These are phyloP conservation scores for Cinchona pubescens DNA, from an alignment of 257 asterid genomes.

Conservation along the genomic window DNA sequence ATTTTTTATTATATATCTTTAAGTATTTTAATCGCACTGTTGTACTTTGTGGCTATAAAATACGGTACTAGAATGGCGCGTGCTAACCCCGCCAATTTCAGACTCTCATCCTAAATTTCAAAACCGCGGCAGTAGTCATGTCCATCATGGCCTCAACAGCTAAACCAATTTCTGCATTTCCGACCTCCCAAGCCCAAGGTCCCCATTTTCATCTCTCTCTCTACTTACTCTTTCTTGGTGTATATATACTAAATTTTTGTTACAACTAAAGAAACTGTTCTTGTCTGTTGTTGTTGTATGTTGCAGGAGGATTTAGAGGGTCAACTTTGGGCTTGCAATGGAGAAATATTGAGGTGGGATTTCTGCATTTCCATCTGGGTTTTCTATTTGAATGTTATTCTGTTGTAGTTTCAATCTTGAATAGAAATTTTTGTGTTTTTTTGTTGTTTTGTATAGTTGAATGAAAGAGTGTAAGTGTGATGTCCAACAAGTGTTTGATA, in stretches of 20 bases:
- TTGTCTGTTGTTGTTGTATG: background rate
- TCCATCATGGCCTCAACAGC: conserved; percentile 40
- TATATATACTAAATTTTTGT: too few species aligned
- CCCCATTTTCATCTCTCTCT: background rate
- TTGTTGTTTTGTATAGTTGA: background rate
- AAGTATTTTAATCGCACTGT: too few species aligned
- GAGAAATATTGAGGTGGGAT: conserved; percentile 52
- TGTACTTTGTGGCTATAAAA: too few species aligned
- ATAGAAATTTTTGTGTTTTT: background rate
- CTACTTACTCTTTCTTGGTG: background rate
- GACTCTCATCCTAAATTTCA: background rate
- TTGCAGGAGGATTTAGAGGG: conserved; percentile 33
- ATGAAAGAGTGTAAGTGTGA: background rate
- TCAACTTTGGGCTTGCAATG: conserved; percentile 40
- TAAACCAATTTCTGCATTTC: conserved; percentile 34
- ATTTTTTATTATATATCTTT: too few species aligned
- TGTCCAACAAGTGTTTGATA: too few species aligned
- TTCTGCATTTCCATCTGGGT: conserved; percentile 3
- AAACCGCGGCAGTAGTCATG: background rate
- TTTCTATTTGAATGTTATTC: background rate
- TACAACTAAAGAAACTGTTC: background rate
- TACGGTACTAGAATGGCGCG: background rate
- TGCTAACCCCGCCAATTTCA: background rate
- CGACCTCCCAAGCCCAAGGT: conserved; percentile 45
- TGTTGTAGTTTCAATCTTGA: background rate